A percentile compares a stretch with the other conserved stretches of the same genome.
Evolutionary conservation across 495 filamentous ascomycete genomes (phyloP).

Genomic region (Aspergillus wentii): DNA sequence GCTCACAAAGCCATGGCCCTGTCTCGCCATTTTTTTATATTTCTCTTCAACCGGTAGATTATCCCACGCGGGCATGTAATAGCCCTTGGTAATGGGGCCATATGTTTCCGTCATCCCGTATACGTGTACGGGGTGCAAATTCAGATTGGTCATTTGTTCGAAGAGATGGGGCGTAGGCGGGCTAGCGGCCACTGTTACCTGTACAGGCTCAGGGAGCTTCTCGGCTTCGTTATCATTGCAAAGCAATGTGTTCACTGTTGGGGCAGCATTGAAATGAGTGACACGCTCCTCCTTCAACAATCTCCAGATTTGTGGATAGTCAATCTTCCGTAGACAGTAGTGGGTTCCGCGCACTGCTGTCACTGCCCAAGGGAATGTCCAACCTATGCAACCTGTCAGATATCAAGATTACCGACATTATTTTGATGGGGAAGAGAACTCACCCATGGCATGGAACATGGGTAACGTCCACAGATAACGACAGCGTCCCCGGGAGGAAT

Average conservation of each 20-base stretch:
- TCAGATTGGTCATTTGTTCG: slow-evolving; percentile 83
- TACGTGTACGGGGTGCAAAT: slow-evolving; percentile 87
- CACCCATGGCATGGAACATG: slow-evolving; percentile 92
- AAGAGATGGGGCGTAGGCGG: slow-evolving; percentile 88
- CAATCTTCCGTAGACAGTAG: slow-evolving; percentile 90
- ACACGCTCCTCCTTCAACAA: slow-evolving; percentile 77
- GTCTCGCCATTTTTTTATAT: slow-evolving; percentile 82
- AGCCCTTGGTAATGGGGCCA: slow-evolving; percentile 92
- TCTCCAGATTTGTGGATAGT: slow-evolving; percentile 88
- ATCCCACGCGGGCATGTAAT: slow-evolving; percentile 81
- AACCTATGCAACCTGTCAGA: slow-evolving; percentile 33
- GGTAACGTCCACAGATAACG: slow-evolving; percentile 90
- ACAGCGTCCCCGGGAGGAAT: slow-evolving; percentile 60
- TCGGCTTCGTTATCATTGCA: slow-evolving; percentile 72
- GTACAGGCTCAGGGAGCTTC: slow-evolving; percentile 62
- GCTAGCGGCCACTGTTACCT: slow-evolving; percentile 88
- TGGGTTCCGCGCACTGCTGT: slow-evolving; percentile 90
- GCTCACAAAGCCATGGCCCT: slow-evolving; percentile 90
- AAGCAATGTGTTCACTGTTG: slow-evolving; percentile 92
- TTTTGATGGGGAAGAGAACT: slow-evolving; percentile 13
- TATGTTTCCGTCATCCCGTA: slow-evolving; percentile 97
- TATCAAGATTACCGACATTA: background rate
- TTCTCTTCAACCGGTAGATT: slow-evolving; percentile 62
- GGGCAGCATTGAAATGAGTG: slow-evolving; percentile 94
- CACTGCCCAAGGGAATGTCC: slow-evolving; percentile 85